Percentiles rank a stretch among this genome's conserved stretches.
phyloP scores from a whole-genome alignment of 176 grass and related monocot genomes.

The Carex parvula region DNA sequence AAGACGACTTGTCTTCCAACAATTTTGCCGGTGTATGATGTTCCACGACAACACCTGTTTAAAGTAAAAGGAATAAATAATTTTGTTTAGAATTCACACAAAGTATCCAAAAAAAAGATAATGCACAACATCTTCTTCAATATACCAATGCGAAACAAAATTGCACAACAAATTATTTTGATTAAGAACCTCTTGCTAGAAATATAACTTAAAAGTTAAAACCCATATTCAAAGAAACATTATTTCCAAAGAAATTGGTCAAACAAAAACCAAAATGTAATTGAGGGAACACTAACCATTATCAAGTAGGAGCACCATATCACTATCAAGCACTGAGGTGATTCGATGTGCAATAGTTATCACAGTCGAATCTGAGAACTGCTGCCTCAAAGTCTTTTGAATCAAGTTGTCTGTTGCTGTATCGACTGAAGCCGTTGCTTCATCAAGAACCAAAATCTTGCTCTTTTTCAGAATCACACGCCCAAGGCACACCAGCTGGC shows the following conservation, averaged over 20 bases:
- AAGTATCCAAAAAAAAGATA: neutral
- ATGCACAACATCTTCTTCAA: neutral
- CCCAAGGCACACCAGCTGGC: conserved; percentile 68
- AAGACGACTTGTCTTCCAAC: conserved; percentile 55
- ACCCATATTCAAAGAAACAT: neutral
- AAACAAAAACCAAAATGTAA: neutral
- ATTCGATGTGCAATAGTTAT: conserved; percentile 80
- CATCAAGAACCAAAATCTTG: conserved; percentile 78
- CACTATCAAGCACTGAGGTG: conserved; percentile 71
- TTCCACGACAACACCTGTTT: conserved; percentile 57
- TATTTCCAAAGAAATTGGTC: neutral
- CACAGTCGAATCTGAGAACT: conserved; percentile 63
- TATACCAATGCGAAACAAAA: neutral
- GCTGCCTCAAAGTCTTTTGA: conserved; percentile 64
- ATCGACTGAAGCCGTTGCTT: conserved; percentile 79
- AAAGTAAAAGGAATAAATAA: neutral
- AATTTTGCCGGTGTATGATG: conserved; percentile 48
- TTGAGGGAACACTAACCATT: conserved; percentile 40
- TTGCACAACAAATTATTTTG: neutral
- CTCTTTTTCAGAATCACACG: conserved; percentile 81
- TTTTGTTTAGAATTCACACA: neutral
- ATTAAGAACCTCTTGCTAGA: neutral
- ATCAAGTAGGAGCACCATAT: conserved; percentile 77
- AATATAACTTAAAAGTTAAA: neutral
- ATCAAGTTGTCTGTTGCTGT: conserved; percentile 76